phyloP scores from a whole-genome alignment of 2,329 filamentous ascomycete genomes.

The Pyrenochaeta sp. region DNA sequence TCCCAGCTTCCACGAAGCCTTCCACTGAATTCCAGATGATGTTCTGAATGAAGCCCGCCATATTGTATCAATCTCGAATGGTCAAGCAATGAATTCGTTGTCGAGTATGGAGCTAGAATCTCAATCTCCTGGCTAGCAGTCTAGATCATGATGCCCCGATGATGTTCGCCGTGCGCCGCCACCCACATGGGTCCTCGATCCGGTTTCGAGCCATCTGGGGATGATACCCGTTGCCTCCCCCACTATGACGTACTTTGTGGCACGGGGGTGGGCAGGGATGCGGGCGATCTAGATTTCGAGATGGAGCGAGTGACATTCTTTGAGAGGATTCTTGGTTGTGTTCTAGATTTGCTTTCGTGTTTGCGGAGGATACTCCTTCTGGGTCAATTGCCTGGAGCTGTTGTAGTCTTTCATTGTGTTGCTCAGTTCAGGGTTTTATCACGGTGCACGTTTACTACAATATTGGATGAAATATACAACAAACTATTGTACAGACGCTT shows the following conservation, averaged over 20 bases:
- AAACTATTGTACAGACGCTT: too few relatives aligned
- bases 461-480: too few relatives aligned
- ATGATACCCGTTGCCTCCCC: constrained; percentile 20
- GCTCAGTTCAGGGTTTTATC: too few relatives aligned
- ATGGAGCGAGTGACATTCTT: too few relatives aligned
- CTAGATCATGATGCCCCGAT: constrained; percentile 20
- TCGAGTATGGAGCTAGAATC: constrained; percentile 4
- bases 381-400: too few relatives aligned
- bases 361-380: too few relatives aligned
- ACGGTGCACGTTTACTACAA: too few relatives aligned
- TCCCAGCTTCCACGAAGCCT: constrained; percentile 48
- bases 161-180: constrained; percentile 27
- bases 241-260: constrained; percentile 40
- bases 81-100: background rate
- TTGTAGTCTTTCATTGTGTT: too few relatives aligned
- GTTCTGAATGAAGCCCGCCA: constrained; percentile 45
- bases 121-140: background rate
- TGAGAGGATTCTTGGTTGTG: too few relatives aligned
- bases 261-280: constrained; percentile 18
- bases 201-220: constrained; percentile 28
- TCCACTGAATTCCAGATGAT: constrained; percentile 48
- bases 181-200: constrained; percentile 32
- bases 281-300: background rate
- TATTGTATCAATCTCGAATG: constrained; percentile 8
- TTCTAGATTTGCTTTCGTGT: too few relatives aligned